These are phyloP conservation scores for Calcarisporium arbuscula DNA, from an alignment of 2,329 filamentous ascomycete genomes.

Conservation along the genomic window DNA sequence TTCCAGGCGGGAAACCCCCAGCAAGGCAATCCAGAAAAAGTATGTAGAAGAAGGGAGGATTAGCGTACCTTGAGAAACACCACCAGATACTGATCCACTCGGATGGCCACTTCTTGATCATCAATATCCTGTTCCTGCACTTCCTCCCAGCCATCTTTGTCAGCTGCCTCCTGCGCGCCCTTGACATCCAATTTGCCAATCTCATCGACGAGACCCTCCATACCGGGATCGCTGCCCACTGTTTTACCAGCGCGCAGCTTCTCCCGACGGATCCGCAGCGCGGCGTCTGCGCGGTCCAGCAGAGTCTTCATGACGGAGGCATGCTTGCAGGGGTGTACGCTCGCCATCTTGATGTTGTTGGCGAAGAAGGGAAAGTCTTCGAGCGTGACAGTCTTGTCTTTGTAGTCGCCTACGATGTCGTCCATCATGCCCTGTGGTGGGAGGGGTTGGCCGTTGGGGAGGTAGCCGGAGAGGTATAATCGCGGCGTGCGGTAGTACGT, in stretches of 20 bases:
- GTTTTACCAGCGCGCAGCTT: slow-evolving; percentile 62
- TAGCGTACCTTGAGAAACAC: slow-evolving; percentile 72
- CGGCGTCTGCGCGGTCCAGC: slow-evolving; percentile 89
- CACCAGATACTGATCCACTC: slow-evolving; percentile 83
- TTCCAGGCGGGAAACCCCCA: too few species aligned
- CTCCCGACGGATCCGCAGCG: slow-evolving; percentile 79
- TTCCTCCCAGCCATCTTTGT: slow-evolving; percentile 60
- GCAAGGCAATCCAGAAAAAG: neutral
- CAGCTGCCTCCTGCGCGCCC: slow-evolving; percentile 43
- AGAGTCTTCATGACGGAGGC: slow-evolving; percentile 97
- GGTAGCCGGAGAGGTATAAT: slow-evolving; percentile 89
- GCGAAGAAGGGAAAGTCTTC: slow-evolving; percentile 97
- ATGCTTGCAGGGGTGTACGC: slow-evolving; percentile 94
- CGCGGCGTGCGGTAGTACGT: slow-evolving; percentile 95
- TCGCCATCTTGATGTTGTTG: slow-evolving; percentile 89
- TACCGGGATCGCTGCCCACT: slow-evolving; percentile 45
- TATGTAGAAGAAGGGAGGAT: neutral
- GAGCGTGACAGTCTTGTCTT: slow-evolving; percentile 96
- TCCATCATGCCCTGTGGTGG: slow-evolving; percentile 88
- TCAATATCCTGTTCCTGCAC: slow-evolving; percentile 55
- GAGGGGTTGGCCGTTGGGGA: slow-evolving; percentile 70
- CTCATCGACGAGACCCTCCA: slow-evolving; percentile 83
- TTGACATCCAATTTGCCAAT: slow-evolving; percentile 59
- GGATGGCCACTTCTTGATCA: slow-evolving; percentile 69
- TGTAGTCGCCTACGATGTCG: slow-evolving; percentile 93